Base-by-base conservation (phyloP, 495 filamentous ascomycete genomes). In the Xylaria nigripes region DNA sequence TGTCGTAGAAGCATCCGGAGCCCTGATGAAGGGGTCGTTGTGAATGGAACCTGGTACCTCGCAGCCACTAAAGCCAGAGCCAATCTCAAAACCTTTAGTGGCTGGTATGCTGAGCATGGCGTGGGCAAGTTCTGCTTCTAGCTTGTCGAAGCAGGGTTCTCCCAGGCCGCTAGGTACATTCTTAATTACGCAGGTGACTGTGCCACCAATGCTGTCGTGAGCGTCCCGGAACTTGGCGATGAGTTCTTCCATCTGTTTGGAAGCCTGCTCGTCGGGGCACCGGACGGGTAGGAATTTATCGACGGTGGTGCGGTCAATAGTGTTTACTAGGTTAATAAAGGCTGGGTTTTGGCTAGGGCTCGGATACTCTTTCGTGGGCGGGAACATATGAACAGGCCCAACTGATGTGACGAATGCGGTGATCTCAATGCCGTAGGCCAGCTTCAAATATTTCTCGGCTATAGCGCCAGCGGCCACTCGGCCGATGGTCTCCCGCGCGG, bases 31-130 rank as follows among this genome's bases (percentile, higher is more conserved):
- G 52, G 89, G 77, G 67, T 97, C 93, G 70, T 98, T 98, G 78
- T 97, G 92, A 30, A 81, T 80, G 4, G 90, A 95, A 15, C 93
- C 93, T 1, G 90, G 88, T 6, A 97, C 72, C 63, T 90, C 84
- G 62, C 85, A 90, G 49, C 91, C 91, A 41, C 81, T 84, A 69
- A 97, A 96, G 18, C 93, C 93, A 48, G 89, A 95, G 47, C 94
- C 93, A 62, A 98, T 85, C 63, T 97, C 92, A 70, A 98, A 97
- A 48, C 87, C 91, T 70, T 98, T 98, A 21, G 92, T 95, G 6
- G 93, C 93, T 10, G 93, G 94, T 67, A 98, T 94, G 68, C 85
- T 90, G 59, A 98, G 83, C 93, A 98, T 97, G 24, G 90, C 93
- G 61, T 97, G 93, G 30, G 84, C 94, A 24, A 98, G 81, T 70